phyloP scores from a whole-genome alignment of 2,329 filamentous ascomycete genomes.

The Mycosphaerella sp. region DNA sequence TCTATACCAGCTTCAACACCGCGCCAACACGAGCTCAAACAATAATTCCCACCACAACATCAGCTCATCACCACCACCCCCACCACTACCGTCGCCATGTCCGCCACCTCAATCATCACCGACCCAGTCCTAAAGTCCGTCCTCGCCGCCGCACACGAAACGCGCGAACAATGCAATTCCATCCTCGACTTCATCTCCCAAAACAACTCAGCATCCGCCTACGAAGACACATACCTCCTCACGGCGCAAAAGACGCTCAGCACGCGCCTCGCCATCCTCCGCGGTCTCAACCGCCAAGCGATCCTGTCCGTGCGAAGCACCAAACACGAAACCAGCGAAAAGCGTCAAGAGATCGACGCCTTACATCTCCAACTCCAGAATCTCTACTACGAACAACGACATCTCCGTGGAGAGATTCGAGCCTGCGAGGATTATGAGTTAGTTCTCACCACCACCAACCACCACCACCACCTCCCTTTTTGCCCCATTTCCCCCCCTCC shows the following conservation, averaged over 20 bases:
- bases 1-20: not conserved
- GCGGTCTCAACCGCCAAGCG: slow-evolving; percentile 75
- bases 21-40: too few species aligned
- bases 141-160: slow-evolving; percentile 64
- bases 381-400: slow-evolving; percentile 89
- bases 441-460: too few species aligned
- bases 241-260: slow-evolving; percentile 66
- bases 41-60: too few species aligned
- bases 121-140: slow-evolving; percentile 62
- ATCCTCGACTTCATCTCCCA: slow-evolving; percentile 51
- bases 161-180: slow-evolving; percentile 63
- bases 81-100: slow-evolving; percentile 16
- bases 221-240: slow-evolving; percentile 37
- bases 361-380: slow-evolving; percentile 93
- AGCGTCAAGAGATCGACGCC: slow-evolving; percentile 82
- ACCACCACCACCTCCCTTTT: too few species aligned
- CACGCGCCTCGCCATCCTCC: slow-evolving; percentile 71
- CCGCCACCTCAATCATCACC: slow-evolving; percentile 42
- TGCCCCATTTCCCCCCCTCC: too few species aligned
- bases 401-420: slow-evolving; percentile 81
- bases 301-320: slow-evolving; percentile 76
- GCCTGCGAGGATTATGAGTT: slow-evolving; percentile 91
- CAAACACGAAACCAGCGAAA: slow-evolving; percentile 78
- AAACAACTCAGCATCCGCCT: slow-evolving; percentile 37
- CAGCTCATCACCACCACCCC: not conserved